Evolutionary conservation across 2,329 filamentous ascomycete genomes (phyloP).

Genomic region (Akanthomyces uredinophilus): DNA sequence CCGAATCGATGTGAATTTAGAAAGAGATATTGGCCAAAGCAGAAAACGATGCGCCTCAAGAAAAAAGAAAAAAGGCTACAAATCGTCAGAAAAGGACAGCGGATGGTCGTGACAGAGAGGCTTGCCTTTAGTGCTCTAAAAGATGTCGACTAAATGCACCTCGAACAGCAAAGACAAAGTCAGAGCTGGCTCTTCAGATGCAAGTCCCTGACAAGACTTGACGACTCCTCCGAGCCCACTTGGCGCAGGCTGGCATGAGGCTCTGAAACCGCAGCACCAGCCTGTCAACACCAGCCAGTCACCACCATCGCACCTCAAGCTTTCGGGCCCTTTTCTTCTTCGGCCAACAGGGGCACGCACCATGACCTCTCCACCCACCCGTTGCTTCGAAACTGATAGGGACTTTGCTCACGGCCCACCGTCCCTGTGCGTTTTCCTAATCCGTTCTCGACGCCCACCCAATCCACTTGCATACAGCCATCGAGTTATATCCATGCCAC

Average conservation of each 20-base stretch:
- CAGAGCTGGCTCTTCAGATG: no score
- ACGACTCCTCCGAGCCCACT: background rate
- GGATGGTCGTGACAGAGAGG: no score
- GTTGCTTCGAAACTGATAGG: slow-evolving; percentile 7
- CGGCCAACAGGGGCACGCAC: background rate
- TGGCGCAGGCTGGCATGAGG: slow-evolving; percentile 2
- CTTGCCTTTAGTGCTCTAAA: no score
- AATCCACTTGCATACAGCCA: background rate
- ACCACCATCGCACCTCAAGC: background rate
- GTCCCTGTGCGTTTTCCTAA: background rate
- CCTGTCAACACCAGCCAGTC: background rate
- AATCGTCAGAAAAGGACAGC: no score
- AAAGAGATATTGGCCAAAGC: background rate
- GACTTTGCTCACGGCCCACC: background rate
- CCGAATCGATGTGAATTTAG: background rate
- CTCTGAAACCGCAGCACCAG: slow-evolving; percentile 10
- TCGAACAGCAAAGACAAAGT: no score
- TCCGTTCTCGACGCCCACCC: background rate
- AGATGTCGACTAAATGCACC: no score
- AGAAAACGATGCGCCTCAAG: background rate
- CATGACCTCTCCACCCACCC: background rate
- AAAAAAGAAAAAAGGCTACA: no score
- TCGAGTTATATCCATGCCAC: background rate
- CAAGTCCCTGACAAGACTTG: no score
- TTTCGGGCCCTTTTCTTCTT: background rate